Evolutionary conservation across 345 rosid species (phyloP).

Genomic region (Eutrema yunnanense): DNA sequence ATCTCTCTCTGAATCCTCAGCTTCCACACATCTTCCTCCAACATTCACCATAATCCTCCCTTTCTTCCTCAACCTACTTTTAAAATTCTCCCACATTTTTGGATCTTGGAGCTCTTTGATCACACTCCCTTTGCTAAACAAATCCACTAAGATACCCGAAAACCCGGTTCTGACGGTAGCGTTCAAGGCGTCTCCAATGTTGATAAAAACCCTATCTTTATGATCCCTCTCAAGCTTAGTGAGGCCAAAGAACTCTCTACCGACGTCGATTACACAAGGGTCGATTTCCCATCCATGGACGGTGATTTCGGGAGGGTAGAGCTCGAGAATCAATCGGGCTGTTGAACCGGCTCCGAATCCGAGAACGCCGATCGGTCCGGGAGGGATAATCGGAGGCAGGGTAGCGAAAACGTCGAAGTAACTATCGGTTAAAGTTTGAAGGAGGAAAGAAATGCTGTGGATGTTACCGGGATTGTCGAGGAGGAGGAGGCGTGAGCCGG

Average conservation of each 20-base stretch:
- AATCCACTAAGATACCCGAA: slow-evolving; percentile 54
- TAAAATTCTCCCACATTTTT: slow-evolving; percentile 53
- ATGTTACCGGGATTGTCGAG: slow-evolving; percentile 85
- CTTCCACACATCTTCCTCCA: slow-evolving; percentile 57
- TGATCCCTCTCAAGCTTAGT: slow-evolving; percentile 54
- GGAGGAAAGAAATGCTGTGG: slow-evolving; percentile 79
- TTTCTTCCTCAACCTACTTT: slow-evolving; percentile 48
- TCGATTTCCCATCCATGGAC: slow-evolving; percentile 95
- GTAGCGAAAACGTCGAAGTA: slow-evolving; percentile 87
- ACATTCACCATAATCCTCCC: slow-evolving; percentile 52
- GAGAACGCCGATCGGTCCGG: slow-evolving; percentile 71
- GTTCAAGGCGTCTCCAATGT: slow-evolving; percentile 59
- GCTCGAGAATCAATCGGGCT: slow-evolving; percentile 58
- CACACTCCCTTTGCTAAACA: slow-evolving; percentile 65
- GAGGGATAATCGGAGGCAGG: slow-evolving; percentile 63
- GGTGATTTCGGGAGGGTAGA: slow-evolving; percentile 47
- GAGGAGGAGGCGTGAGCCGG: slow-evolving; percentile 57
- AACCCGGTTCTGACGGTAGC: slow-evolving; percentile 54
- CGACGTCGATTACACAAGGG: slow-evolving; percentile 71
- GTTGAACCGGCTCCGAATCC: slow-evolving; percentile 88
- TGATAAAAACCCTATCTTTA: slow-evolving; percentile 51
- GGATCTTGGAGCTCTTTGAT: slow-evolving; percentile 87
- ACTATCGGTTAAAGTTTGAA: slow-evolving; percentile 56
- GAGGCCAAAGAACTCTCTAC: slow-evolving; percentile 69
- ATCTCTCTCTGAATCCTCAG: slow-evolving; percentile 47